A percentile compares a stretch with the other conserved stretches of the same genome.
Evolutionary conservation across 1,284 basidiomycete species (phyloP).

Genomic region (Melampsora americana): DNA sequence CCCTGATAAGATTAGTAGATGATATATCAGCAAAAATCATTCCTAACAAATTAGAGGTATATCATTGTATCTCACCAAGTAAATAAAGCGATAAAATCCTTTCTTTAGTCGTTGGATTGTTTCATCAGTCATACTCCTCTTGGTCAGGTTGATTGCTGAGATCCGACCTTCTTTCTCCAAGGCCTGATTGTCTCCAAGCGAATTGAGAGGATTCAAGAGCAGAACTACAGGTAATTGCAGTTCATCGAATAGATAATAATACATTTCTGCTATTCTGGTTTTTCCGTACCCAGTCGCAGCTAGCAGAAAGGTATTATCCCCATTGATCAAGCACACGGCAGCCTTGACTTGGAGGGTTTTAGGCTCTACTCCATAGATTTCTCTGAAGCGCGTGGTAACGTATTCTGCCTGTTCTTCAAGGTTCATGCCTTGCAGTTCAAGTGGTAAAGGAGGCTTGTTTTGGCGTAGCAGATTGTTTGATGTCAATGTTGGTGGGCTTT

Average conservation of each 20-base stretch:
- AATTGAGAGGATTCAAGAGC: conserved; percentile 6
- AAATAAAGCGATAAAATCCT: background rate
- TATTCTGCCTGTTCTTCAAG: too few relatives aligned
- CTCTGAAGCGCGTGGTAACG: too few relatives aligned
- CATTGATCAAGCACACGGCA: background rate
- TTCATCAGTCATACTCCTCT: background rate
- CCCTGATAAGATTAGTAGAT: conserved; percentile 4
- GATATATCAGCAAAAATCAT: background rate
- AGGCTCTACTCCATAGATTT: background rate
- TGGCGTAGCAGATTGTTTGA: too few relatives aligned
- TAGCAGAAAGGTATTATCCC: conserved; percentile 4
- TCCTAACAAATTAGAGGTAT: background rate
- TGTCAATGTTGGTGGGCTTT: too few relatives aligned
- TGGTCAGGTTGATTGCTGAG: conserved; percentile 13
- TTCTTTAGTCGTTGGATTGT: background rate
- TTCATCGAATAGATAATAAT: background rate
- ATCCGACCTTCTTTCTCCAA: background rate
- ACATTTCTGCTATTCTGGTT: conserved; percentile 10
- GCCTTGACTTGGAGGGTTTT: conserved; percentile 3
- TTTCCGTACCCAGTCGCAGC: conserved; percentile 18
- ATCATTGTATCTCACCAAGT: background rate
- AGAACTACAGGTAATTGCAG: background rate
- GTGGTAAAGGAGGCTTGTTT: too few relatives aligned
- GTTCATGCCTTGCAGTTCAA: too few relatives aligned
- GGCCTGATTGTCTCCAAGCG: conserved; percentile 22